Evolutionary conservation across 345 rosid species (phyloP), one percentile per base, ranked within the genome.

Genomic region (Syzygium grande): DNA sequence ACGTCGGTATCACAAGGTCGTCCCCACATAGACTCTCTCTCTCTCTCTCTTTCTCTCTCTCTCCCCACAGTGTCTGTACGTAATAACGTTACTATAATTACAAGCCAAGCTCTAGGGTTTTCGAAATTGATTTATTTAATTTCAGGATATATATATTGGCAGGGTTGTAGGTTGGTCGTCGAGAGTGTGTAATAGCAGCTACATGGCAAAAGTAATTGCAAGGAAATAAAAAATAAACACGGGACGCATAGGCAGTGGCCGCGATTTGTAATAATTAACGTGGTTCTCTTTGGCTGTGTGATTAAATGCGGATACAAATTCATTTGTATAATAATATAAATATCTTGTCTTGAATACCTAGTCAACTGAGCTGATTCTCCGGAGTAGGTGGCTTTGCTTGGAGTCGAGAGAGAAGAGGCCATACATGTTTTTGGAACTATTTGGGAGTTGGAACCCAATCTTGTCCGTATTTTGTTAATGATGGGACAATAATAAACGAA

Each of bases 1-100:
- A 93, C 92, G 85, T 92, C 90, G 89, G 89, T 88, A 41, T 91
- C 94, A 91, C 46, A 73, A 34, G 49, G 46, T 73, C 80, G 80
- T 73, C 41, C 80, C 80, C 38, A 73, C 49, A 34, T 46, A 34
- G 7, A n/a, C 73, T 61, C 38, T 63, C 77, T 30, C 78, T 29
- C 22, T 63, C 41, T 29, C 77, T 68, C 63, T 58, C 63, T 58
- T n/a, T 56, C 77, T 63, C 41, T 29, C 41, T 5, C 34, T 14
- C 68, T 3, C 78, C 2, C 43, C 25, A 16, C 46, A 73, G 49
- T 21, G 12, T 73, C 25, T 73, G 46, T 73, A 73, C 4, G 80
- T 73, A 19, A 73, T 34, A 73, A 34, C 80, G 38, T 73, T 68
- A 68, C 80, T 68, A 68, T 68, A 68, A 68, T 68, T 17, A 68